phyloP scores from a whole-genome alignment of 192 early-diverging fungal species.

The Dissophora globulifera region DNA sequence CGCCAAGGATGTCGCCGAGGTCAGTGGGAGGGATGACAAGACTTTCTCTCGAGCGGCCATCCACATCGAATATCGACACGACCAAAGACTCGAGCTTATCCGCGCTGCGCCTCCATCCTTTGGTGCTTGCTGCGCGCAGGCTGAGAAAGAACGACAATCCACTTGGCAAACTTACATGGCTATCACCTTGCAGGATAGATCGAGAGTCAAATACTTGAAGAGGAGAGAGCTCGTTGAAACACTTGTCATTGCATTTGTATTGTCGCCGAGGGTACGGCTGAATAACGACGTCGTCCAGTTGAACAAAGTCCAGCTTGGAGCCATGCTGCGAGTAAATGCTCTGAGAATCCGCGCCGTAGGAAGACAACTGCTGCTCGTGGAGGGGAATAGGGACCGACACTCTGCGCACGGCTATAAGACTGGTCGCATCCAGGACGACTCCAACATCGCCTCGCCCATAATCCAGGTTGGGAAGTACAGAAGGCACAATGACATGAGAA shows the following conservation, averaged over 20 bases:
- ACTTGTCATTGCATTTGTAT: neutral
- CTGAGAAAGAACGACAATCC: slow-evolving; percentile 7
- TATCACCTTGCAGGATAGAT: neutral
- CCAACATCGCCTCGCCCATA: slow-evolving; percentile 1
- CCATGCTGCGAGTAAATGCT: neutral
- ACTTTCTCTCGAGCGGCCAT: neutral
- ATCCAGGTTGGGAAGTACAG: neutral
- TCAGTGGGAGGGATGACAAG: slow-evolving; percentile 2
- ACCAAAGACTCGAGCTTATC: neutral
- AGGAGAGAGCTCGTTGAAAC: neutral
- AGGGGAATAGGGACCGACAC: neutral
- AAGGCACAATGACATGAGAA: neutral
- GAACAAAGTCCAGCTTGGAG: slow-evolving; percentile 1
- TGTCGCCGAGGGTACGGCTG: neutral
- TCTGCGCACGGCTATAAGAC: neutral
- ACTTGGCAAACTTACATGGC: neutral
- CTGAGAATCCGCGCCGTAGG: neutral
- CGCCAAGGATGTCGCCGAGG: neutral
- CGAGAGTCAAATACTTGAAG: neutral
- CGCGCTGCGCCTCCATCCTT: neutral
- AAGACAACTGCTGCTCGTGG: neutral
- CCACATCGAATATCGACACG: neutral
- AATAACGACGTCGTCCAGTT: neutral
- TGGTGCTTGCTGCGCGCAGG: neutral
- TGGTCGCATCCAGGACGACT: neutral